Evolutionary conservation across 129 eudicot genomes (phyloP).

Genomic region (Daucus carota): DH1_v3.0 NC_030381.2:48755001-48755500

Average conservation of each 20-base stretch:
- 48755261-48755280: neutral
- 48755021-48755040: conserved; percentile 79
- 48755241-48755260: neutral
- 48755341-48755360: neutral
- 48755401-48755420: neutral
- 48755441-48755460: neutral
- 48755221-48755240: neutral
- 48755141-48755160: conserved; percentile 97
- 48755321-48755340: neutral
- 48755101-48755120: conserved; percentile 18
- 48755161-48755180: conserved; percentile 94
- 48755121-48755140: conserved; percentile 75
- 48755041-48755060: conserved; percentile 80
- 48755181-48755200: conserved; percentile 29
- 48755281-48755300: neutral
- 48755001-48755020: conserved; percentile 78
- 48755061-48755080: conserved; percentile 99
- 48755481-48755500: neutral
- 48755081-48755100: conserved; percentile 69
- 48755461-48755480: neutral
- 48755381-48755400: neutral
- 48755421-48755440: neutral
- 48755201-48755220: neutral
- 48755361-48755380: no score
- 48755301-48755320: neutral